A percentile compares a stretch with the other conserved stretches of the same genome.
Conservation (phyloP, 1,139 yeast genomes). For the Diutina mesorugosa region DNA sequence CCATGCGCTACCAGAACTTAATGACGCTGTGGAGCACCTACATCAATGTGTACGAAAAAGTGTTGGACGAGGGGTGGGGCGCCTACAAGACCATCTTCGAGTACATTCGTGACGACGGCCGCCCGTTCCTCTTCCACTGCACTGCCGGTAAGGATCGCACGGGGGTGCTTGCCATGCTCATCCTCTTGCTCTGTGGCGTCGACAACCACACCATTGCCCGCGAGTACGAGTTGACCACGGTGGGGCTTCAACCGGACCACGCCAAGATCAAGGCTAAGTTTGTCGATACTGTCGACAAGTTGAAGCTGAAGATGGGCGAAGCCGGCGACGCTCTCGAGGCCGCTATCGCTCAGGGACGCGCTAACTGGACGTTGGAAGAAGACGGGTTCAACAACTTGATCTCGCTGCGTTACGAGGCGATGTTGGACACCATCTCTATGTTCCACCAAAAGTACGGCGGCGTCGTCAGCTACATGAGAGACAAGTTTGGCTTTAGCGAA, state of each 20-base stretch:
- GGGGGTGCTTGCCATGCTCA: slow-evolving; percentile 59
- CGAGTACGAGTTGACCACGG: slow-evolving; percentile 63
- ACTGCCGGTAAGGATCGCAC: slow-evolving; percentile 86
- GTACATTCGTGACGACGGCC: slow-evolving; percentile 39
- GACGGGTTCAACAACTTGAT: slow-evolving; percentile 46
- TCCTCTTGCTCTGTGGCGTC: slow-evolving; percentile 51
- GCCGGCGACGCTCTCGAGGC: slow-evolving; percentile 15
- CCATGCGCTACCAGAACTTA: slow-evolving; percentile 41
- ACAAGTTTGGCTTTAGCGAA: slow-evolving; percentile 31
- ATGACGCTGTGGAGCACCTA: slow-evolving; percentile 54
- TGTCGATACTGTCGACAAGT: slow-evolving; percentile 14
- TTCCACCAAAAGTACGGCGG: slow-evolving; percentile 44
- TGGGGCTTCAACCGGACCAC: slow-evolving; percentile 47
- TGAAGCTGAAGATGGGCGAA: slow-evolving; percentile 15
- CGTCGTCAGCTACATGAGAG: slow-evolving; percentile 34
- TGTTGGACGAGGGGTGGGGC: slow-evolving; percentile 34
- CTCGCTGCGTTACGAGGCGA: slow-evolving; percentile 59
- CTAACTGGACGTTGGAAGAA: slow-evolving; percentile 26
- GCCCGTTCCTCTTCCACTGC: slow-evolving; percentile 56
- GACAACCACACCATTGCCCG: slow-evolving; percentile 52
- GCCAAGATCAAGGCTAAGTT: slow-evolving; percentile 23
- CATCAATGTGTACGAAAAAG: slow-evolving; percentile 48
- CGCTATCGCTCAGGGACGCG: slow-evolving; percentile 20
- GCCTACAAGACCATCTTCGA: slow-evolving; percentile 36
- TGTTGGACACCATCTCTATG: slow-evolving; percentile 48